Conservation (phyloP, 2,329 filamentous ascomycete genomes). For the Pseudogymnoascus sp. region DNA sequence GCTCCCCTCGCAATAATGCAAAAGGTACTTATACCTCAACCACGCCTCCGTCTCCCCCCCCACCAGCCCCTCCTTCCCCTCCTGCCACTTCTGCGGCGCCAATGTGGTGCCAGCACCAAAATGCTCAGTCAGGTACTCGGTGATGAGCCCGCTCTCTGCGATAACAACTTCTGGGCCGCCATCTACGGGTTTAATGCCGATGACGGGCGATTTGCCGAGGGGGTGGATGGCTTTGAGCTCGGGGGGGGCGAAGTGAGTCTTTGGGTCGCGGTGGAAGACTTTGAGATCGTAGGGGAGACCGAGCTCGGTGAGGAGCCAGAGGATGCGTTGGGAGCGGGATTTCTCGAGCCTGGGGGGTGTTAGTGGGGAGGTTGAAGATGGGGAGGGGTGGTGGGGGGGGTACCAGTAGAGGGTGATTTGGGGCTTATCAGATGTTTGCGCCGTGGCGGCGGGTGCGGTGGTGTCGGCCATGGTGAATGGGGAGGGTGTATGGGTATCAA, state of each 20-base stretch:
- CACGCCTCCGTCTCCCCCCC: conserved; percentile 54
- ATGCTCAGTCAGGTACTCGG: conserved; percentile 72
- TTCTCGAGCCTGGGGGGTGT: conserved; percentile 46
- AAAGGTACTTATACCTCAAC: conserved; percentile 56
- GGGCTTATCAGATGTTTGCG: background rate
- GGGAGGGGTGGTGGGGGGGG: background rate
- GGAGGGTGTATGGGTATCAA: background rate
- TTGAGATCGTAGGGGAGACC: conserved; percentile 72
- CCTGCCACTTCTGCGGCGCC: conserved; percentile 46
- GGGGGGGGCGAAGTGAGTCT: conserved; percentile 60
- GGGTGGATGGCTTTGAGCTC: conserved; percentile 73
- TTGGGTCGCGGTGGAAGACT: conserved; percentile 60
- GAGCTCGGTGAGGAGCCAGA: conserved; percentile 64
- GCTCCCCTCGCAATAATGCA: conserved; percentile 81
- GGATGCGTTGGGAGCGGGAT: conserved; percentile 57
- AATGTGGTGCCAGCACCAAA: conserved; percentile 39
- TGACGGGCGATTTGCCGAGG: conserved; percentile 76
- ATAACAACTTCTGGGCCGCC: conserved; percentile 49
- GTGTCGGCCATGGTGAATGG: background rate
- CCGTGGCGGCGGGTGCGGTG: background rate
- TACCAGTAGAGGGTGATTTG: conserved; percentile 2
- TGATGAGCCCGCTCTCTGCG: conserved; percentile 74
- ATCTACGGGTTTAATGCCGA: conserved; percentile 50
- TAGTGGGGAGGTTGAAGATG: background rate
- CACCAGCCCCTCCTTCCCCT: conserved; percentile 48